Percentiles rank a stretch among this genome's conserved stretches.
These are phyloP conservation scores for Chytriomyces sp. DNA, from an alignment of 192 early-diverging fungal species.

Conservation along the genomic window DNA sequence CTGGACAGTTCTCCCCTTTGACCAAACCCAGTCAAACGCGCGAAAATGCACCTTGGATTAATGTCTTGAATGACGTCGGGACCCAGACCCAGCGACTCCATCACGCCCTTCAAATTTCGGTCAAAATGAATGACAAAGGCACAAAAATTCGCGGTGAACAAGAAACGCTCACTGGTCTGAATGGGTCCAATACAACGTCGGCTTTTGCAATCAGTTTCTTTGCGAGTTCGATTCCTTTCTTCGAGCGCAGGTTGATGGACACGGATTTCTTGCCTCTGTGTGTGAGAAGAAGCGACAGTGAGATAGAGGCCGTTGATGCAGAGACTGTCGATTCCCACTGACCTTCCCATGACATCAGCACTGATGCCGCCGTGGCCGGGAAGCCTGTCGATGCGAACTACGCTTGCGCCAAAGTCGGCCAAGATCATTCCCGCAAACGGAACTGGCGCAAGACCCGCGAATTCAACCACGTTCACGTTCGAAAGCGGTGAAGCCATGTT, in stretches of 20 bases:
- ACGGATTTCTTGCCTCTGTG: conserved; percentile 67
- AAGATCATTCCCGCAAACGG: conserved; percentile 73
- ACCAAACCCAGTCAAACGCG: conserved; percentile 72
- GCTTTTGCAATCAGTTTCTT: conserved; percentile 50
- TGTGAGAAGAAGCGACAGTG: not conserved
- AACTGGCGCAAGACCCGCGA: conserved; percentile 71
- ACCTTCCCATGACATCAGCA: conserved; percentile 49
- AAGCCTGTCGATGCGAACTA: conserved; percentile 66
- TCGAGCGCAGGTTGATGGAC: conserved; percentile 63
- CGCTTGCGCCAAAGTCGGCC: conserved; percentile 71
- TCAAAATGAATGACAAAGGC: not conserved
- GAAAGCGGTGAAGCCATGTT: conserved; percentile 13
- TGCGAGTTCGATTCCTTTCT: conserved; percentile 51
- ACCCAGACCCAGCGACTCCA: conserved; percentile 70
- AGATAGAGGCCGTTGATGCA: not conserved
- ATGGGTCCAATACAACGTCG: conserved; percentile 72
- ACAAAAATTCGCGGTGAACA: not conserved
- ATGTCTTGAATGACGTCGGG: conserved; percentile 59
- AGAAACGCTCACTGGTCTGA: conserved; percentile 50
- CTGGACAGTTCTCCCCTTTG: conserved; percentile 49
- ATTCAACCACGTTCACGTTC: conserved; percentile 66
- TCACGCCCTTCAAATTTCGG: conserved; percentile 55
- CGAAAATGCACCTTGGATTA: conserved; percentile 66
- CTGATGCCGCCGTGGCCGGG: not conserved
- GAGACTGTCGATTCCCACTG: not conserved